Conservation (phyloP, 495 filamentous ascomycete species). For the Talaromyces proteolyticus region DNA sequence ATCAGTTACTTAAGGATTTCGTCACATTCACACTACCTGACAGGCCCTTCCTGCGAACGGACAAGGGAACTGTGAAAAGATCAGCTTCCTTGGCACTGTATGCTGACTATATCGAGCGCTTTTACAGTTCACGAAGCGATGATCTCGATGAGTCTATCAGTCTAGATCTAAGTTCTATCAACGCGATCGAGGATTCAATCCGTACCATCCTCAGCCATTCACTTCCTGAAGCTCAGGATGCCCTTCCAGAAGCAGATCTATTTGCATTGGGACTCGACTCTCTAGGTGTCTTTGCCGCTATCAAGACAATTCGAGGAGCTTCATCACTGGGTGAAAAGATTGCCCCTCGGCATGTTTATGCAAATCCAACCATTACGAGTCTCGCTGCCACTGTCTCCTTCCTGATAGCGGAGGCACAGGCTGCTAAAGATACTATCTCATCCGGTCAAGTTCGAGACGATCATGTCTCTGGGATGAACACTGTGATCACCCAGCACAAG, state of each 20-base stretch:
- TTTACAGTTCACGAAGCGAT: conserved; percentile 1
- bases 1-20: conserved; percentile 15
- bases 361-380: conserved; percentile 19
- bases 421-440: not conserved
- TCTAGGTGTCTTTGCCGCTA: conserved; percentile 16
- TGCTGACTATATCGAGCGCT: conserved; percentile 24
- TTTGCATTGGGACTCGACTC: conserved; percentile 24
- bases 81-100: conserved; percentile 23
- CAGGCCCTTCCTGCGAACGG: conserved; percentile 19
- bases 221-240: conserved; percentile 3
- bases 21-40: conserved; percentile 8
- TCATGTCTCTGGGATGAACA: conserved; percentile 5
- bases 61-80: conserved; percentile 24
- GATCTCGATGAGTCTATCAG: not conserved
- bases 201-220: not conserved
- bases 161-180: not conserved
- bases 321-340: conserved; percentile 17
- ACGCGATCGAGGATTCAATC: not conserved
- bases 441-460: not conserved
- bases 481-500: conserved; percentile 12
- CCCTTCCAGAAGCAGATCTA: conserved; percentile 15
- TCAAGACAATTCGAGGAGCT: conserved; percentile 15
- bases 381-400: conserved; percentile 11
- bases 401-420: not conserved
- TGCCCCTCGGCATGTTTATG: conserved; percentile 20